phyloP scores from a whole-genome alignment of 768 basidiomycete genomes.

The Mrakia frigida region DNA sequence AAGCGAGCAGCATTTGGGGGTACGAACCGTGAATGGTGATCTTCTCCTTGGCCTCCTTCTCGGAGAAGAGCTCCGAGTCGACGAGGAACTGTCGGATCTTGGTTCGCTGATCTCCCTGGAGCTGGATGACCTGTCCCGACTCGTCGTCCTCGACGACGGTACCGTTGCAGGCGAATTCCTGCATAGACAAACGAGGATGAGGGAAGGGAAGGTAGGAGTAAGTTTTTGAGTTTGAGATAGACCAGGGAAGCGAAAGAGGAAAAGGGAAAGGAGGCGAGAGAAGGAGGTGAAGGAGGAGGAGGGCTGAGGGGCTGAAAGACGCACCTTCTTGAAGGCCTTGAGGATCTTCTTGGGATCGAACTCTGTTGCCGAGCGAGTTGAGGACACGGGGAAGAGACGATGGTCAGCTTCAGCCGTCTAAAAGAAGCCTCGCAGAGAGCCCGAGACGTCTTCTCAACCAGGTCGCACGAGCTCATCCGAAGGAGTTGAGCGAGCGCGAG shows the following conservation, averaged over 20 bases:
- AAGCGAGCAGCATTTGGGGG: too few relatives aligned
- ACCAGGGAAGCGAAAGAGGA: neutral
- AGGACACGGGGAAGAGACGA: neutral
- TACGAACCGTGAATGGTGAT: constrained; percentile 41
- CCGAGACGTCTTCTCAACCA: neutral
- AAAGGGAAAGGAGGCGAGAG: neutral
- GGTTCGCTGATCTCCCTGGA: constrained; percentile 93
- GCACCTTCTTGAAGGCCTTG: constrained; percentile 97
- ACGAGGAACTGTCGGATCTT: constrained; percentile 85
- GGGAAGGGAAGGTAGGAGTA: neutral
- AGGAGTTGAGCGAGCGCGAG: neutral
- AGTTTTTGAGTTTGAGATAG: neutral
- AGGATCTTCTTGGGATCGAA: constrained; percentile 97
- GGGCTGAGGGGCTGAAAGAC: too few relatives aligned
- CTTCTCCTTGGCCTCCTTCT: constrained; percentile 46
- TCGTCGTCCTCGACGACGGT: constrained; percentile 92
- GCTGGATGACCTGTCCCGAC: constrained; percentile 94
- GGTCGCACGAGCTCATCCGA: constrained; percentile 1
- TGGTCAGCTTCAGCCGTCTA: neutral
- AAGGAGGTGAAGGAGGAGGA: too few relatives aligned
- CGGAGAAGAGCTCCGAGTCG: constrained; percentile 48
- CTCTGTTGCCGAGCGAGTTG: constrained; percentile 51
- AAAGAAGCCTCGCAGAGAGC: neutral
- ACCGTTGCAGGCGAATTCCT: constrained; percentile 99
- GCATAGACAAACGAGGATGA: neutral